These are phyloP conservation scores for Tetrapisispora fleetii DNA, from an alignment of 805 yeast genomes.

Conservation along the genomic window DNA sequence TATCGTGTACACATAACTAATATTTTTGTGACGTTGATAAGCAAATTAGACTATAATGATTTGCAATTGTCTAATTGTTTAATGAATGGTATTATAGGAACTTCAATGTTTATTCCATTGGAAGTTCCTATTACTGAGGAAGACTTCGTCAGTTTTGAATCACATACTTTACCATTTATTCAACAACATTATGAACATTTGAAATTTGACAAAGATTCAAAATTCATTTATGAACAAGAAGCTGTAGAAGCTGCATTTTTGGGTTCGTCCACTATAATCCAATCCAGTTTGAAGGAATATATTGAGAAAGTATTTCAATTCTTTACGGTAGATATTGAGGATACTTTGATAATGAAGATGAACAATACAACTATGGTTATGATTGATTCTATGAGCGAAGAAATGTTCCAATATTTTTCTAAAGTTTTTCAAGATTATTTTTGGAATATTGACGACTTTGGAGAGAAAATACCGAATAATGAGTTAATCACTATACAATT, in stretches of 20 bases:
- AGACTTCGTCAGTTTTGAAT: conserved; percentile 33
- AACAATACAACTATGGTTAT: conserved; percentile 39
- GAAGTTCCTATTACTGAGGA: conserved; percentile 39
- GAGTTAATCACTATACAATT: conserved; percentile 63
- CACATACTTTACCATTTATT: conserved; percentile 45
- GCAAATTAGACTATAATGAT: conserved; percentile 87
- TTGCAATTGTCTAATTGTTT: conserved; percentile 60
- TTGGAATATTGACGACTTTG: conserved; percentile 43
- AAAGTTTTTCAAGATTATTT: conserved; percentile 32
- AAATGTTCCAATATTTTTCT: conserved; percentile 38
- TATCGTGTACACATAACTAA: conserved; percentile 75
- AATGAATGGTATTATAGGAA: conserved; percentile 56
- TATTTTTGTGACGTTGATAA: conserved; percentile 54
- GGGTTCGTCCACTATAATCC: conserved; percentile 67
- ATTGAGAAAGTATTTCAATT: conserved; percentile 50
- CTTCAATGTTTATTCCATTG: conserved; percentile 66
- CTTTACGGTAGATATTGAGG: conserved; percentile 43
- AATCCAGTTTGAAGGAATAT: conserved; percentile 45
- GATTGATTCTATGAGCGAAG: conserved; percentile 52
- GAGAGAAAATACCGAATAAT: conserved; percentile 48
- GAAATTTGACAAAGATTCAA: conserved; percentile 17
- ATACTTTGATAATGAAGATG: conserved; percentile 30
- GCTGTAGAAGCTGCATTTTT: conserved; percentile 47
- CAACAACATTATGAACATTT: conserved; percentile 52
- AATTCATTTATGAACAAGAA: conserved; percentile 35